A percentile compares a stretch with the other conserved stretches of the same genome.
Conservation (phyloP, 2,329 filamentous ascomycete genomes). For the Colletotrichum lentis region DNA sequence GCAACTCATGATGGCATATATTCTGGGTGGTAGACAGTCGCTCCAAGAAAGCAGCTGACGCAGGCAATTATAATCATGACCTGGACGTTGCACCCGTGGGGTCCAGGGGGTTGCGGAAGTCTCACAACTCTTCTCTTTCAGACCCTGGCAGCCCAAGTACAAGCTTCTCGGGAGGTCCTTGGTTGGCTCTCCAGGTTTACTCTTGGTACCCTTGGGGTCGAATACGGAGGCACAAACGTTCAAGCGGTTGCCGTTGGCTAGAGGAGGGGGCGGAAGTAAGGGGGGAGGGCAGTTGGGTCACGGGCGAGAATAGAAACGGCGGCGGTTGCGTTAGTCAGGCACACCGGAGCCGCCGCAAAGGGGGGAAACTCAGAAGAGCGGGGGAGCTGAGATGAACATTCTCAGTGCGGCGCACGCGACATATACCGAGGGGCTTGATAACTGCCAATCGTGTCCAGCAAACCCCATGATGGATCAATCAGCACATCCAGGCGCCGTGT, state of each 20-base stretch:
- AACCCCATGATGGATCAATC: not conserved
- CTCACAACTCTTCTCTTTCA: not conserved
- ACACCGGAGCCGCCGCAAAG: not conserved
- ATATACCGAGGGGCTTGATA: not conserved
- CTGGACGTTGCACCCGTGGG: not conserved
- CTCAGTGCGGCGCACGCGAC: not conserved
- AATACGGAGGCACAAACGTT: not conserved
- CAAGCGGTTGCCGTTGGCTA: not conserved
- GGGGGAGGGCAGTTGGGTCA: not conserved
- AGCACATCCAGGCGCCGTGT: not conserved
- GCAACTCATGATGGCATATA: not conserved
- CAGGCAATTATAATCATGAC: not conserved
- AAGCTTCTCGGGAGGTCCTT: conserved; percentile 1
- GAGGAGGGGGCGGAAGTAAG: not conserved
- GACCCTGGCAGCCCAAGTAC: not conserved
- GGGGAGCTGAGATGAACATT: not conserved
- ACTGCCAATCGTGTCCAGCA: not conserved
- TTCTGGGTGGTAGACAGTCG: not conserved
- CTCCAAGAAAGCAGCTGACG: not conserved
- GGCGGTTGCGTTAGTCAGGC: conserved; percentile 12
- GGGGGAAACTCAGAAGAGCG: not conserved
- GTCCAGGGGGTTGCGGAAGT: not conserved
- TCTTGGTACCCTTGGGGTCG: not conserved
- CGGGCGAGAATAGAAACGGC: conserved; percentile 2
- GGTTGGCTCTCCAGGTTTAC: not conserved